Conservation (phyloP, 192 early-diverging fungal species). For the Funneliformis mosseae region DNA sequence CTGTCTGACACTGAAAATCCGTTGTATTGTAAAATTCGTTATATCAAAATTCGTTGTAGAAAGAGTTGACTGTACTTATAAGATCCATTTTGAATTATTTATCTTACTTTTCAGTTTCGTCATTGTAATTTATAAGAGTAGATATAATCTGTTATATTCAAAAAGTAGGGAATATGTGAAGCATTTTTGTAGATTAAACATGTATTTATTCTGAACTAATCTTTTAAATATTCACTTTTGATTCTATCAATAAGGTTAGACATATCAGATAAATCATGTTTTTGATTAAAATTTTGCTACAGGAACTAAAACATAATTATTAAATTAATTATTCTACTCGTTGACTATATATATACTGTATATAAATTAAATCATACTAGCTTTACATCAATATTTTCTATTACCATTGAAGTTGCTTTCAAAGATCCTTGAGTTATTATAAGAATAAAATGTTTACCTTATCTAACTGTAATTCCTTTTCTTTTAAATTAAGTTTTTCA, state of each 20-base stretch:
- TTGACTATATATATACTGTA: constrained; percentile 1
- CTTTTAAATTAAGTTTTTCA: constrained; percentile 2
- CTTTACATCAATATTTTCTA: constrained; percentile 18
- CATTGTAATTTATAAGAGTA: too few species aligned
- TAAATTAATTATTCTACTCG: constrained; percentile 5
- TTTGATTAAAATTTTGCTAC: constrained; percentile 6
- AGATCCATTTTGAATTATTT: too few species aligned
- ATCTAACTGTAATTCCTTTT: constrained; percentile 7
- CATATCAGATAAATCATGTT: constrained; percentile 9
- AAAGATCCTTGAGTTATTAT: neutral
- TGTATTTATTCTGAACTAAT: constrained; percentile 12
- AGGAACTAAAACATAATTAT: constrained; percentile 10
- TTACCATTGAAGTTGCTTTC: constrained; percentile 7
- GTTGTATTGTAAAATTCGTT: too few species aligned
- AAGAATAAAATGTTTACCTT: constrained; percentile 21
- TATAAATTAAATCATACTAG: constrained; percentile 22
- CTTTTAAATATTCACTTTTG: constrained; percentile 1
- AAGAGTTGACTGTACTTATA: too few species aligned
- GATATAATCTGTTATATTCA: too few species aligned
- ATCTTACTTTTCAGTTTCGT: too few species aligned
- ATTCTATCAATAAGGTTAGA: constrained; percentile 9
- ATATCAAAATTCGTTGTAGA: too few species aligned
- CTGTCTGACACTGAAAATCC: too few species aligned
- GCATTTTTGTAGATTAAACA: too few species aligned
- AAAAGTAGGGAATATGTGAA: too few species aligned